Evolutionary conservation across 2,329 filamentous ascomycete species (phyloP), one percentile per base, ranked within the genome.

Genomic region (Exophiala bonariae): DNA sequence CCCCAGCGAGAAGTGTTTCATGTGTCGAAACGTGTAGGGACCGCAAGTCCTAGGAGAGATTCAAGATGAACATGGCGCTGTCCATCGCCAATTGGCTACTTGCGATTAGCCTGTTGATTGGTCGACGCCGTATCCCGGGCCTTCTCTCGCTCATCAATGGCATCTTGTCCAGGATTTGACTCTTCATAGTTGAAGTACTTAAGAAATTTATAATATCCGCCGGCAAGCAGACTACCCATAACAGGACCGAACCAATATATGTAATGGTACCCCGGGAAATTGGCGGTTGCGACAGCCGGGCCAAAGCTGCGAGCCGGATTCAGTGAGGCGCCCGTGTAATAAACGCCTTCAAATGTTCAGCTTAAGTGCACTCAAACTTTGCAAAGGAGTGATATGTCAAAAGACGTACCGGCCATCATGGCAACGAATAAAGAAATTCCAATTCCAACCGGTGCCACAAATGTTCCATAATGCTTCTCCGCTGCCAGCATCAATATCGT

Each of bases 381-480:
- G 8, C 10, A 19, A 8, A 16, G 17, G 6, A 17, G 7, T 22
- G 30, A 39, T 14, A 19, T 5, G 14, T 14, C 30, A 20, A 17
- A 23, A 17, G n/a, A 37, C 47, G 11, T 60, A 66, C 73, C 74
- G 3, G 72, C 65, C 41, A 80, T 50, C 47, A 79, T 72, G 0
- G 70, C 71, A 26, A 88, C 76, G 63, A 90, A 89, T 44, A 89
- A 74, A 0, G 85, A 74, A 1, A 88, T 66, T 1, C 87, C 87
- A 56, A 90, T 87, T 9, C 82, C 84, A 3, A 89, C 69, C 0
- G 86, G 86, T 0, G 86, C 86, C 2, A 89, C 67, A 61, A 77
- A 87, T 0, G 85, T 89, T 3, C 81, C 80, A 30, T 82, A 80
- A 63, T 89, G 85, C 67, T 90, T 88, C 62, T 88, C 84, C 2